These are phyloP conservation scores for Mortierella antarctica DNA, from an alignment of 192 early-diverging fungal genomes.

Conservation along the genomic window DNA sequence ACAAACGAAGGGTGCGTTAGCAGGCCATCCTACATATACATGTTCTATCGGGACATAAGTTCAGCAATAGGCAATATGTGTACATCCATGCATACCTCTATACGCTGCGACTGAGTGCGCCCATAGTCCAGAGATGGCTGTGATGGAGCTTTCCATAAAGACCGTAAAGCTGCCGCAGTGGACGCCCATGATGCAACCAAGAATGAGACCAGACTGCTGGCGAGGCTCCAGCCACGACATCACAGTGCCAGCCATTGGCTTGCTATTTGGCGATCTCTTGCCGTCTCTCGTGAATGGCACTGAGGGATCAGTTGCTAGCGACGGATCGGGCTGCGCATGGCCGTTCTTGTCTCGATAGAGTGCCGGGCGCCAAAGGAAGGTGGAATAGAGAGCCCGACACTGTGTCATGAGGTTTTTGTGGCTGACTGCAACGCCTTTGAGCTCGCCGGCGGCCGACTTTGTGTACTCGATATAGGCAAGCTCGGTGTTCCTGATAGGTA, in stretches of 20 bases:
- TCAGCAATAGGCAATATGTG: not conserved
- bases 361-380: slow-evolving; percentile 32
- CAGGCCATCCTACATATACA: not conserved
- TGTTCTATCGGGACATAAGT: no score
- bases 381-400: slow-evolving; percentile 50
- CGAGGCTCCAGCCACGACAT: slow-evolving; percentile 77
- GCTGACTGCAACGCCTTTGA: slow-evolving; percentile 81
- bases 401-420: slow-evolving; percentile 78
- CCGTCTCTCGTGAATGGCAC: slow-evolving; percentile 7
- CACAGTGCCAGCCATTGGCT: slow-evolving; percentile 57
- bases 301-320: slow-evolving; percentile 10
- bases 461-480: slow-evolving; percentile 86
- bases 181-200: slow-evolving; percentile 70
- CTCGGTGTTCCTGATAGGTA: slow-evolving; percentile 58
- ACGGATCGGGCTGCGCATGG: slow-evolving; percentile 29
- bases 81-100: slow-evolving; percentile 56
- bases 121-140: slow-evolving; percentile 73
- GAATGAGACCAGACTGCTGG: slow-evolving; percentile 78
- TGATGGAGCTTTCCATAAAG: slow-evolving; percentile 65
- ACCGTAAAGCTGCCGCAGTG: slow-evolving; percentile 74
- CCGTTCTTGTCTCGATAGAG: slow-evolving; percentile 34
- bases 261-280: not conserved
- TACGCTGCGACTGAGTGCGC: slow-evolving; percentile 73
- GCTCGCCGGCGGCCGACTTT: slow-evolving; percentile 78
- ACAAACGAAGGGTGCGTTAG: not conserved